Evolutionary conservation across 1,284 basidiomycete genomes (phyloP).

Genomic region (Omphalotus olearius): DNA sequence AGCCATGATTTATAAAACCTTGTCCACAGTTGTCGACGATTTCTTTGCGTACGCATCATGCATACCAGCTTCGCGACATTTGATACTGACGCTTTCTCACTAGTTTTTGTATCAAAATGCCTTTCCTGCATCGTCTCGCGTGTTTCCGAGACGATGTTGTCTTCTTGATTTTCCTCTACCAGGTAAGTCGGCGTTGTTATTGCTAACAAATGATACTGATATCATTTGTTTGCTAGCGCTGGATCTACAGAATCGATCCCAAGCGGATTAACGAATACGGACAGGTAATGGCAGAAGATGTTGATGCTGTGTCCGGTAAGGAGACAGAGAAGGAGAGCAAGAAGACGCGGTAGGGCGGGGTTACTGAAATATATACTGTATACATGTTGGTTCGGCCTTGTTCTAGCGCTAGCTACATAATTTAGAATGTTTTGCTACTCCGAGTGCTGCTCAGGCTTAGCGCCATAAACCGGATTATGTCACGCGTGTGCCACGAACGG

Average conservation of each 20-base stretch:
- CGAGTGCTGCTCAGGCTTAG: no score
- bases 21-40: conserved; percentile 90
- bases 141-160: conserved; percentile 93
- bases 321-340: conserved; percentile 45
- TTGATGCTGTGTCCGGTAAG: conserved; percentile 35
- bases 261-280: conserved; percentile 96
- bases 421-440: no score
- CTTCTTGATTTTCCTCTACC: conserved; percentile 82
- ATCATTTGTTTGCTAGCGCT: conserved; percentile 51
- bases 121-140: conserved; percentile 84
- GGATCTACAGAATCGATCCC: conserved; percentile 94
- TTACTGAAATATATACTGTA: no score
- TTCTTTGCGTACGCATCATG: conserved; percentile 70
- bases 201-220: neutral
- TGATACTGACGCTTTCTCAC: conserved; percentile 13
- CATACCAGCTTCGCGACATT: conserved; percentile 2
- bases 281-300: conserved; percentile 64
- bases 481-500: no score
- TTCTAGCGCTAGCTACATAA: no score
- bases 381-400: no score
- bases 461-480: no score
- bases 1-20: conserved; percentile 93
- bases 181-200: conserved; percentile 43
- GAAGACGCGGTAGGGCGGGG: conserved; percentile 13
- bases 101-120: conserved; percentile 95